phyloP scores from a whole-genome alignment of 2,329 filamentous ascomycete species.

The Nannizziopsis arthrosporioides region DNA sequence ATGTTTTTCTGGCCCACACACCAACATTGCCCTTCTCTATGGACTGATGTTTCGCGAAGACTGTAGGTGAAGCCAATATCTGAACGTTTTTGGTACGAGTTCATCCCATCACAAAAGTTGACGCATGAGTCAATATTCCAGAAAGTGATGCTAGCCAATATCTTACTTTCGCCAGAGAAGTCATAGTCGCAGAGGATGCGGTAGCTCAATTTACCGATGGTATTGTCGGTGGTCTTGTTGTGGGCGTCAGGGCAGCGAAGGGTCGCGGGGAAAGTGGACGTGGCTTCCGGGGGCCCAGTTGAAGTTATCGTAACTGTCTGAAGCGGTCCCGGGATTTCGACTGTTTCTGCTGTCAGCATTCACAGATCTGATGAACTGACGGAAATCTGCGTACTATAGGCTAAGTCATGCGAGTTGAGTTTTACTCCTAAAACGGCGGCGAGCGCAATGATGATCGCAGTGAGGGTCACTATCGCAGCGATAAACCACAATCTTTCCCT shows the following conservation, averaged over 20 bases:
- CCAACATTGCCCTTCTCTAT: not conserved
- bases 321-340: too few relatives aligned
- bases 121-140: not conserved
- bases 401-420: too few relatives aligned
- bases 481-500: too few relatives aligned
- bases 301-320: too few relatives aligned
- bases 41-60: not conserved
- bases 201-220: not conserved
- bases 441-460: too few relatives aligned
- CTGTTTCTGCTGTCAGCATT: too few relatives aligned
- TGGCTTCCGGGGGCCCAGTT: too few relatives aligned
- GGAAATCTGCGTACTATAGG: too few relatives aligned
- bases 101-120: not conserved
- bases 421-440: too few relatives aligned
- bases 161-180: not conserved
- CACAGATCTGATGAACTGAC: too few relatives aligned
- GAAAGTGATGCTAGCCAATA: not conserved
- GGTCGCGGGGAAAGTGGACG: not conserved
- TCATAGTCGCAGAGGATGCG: constrained; percentile 2
- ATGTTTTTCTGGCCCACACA: not conserved
- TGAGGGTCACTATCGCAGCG: too few relatives aligned
- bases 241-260: not conserved
- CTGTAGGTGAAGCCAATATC: constrained; percentile 1
- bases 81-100: not conserved
- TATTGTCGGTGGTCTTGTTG: not conserved